Evolutionary conservation across 495 filamentous ascomycete species (phyloP), one percentile per base, ranked within the genome.

Genomic region (Chaetomium fimeti): DNA sequence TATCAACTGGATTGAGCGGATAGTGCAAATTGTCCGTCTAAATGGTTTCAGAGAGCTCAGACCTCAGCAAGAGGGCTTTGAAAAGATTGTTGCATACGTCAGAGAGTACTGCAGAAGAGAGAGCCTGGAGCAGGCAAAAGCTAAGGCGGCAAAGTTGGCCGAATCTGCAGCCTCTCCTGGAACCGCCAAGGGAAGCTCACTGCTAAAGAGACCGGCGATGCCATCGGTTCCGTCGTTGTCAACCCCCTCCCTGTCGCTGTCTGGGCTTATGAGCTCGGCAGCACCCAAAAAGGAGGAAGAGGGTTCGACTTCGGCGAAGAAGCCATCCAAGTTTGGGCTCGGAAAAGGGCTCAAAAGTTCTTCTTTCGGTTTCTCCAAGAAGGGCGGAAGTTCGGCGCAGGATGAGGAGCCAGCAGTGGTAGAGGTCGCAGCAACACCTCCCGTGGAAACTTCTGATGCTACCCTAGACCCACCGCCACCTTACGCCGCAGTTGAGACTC

Each of bases 51-150:
- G 66, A 7, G 53, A 63, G 5, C 64, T 77, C 20, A 68, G 61
- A 56, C 65, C 65, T 1, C 66, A 75, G 32, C 61, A 74, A 12
- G 57, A 66, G 0, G 76, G 68, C 51, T 60, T 76, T 16, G 69
- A 69, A 24, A 77, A 75, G 64, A 69, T 77, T 24, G 60, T 75
- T 27, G 68, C 67, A 16, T 77, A 73, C 61, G 63, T 75, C 27
- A 48, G 70, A 58, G 68, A 64, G 61, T 57, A 59, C 55, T 68
- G 55, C 28, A 47, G 28, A 29, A 68, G 63, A 58, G 60, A 36
- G 66, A 49, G 43, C 1, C 9, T 43, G 29, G 24, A 49, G 20
- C 2, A 38, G 43, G 45, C 18, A 8, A 54, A 36, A 51, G 49
- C 16, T 20, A 48, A 55, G 5, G 29, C 28, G 20, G 66, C 61